Evolutionary conservation across 1,139 yeast genomes (phyloP).

Genomic region (Saccharomyces hybrid): DNA sequence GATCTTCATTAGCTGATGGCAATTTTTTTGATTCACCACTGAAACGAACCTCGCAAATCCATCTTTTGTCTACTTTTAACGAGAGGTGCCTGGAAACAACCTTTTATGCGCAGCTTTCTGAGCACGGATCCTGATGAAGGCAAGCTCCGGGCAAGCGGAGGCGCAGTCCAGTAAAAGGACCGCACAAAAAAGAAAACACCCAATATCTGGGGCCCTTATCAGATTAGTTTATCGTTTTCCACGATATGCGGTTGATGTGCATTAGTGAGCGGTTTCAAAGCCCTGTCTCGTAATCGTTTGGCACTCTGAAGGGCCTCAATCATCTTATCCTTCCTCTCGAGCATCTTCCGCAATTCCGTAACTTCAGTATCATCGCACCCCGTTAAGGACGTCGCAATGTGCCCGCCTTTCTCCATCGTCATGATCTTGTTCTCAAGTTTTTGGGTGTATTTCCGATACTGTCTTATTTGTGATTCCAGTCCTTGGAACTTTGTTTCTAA

Average conservation of each 20-base stretch:
- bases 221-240: not conserved
- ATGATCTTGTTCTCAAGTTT: conserved; percentile 16
- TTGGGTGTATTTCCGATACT: conserved; percentile 17
- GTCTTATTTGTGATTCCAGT: conserved; percentile 22
- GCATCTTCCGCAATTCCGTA: conserved; percentile 50
- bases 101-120: not conserved
- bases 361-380: conserved; percentile 35
- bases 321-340: conserved; percentile 68
- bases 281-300: conserved; percentile 42
- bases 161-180: not conserved
- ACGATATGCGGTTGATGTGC: not conserved
- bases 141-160: not conserved
- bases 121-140: not conserved
- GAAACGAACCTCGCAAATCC: not conserved
- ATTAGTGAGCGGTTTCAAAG: conserved; percentile 11
- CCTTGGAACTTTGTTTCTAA: conserved; percentile 25
- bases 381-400: not conserved
- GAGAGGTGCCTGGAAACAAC: not conserved
- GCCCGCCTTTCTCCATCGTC: conserved; percentile 3
- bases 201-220: not conserved
- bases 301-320: conserved; percentile 66
- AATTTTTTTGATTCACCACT: not conserved
- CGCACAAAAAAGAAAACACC: not conserved
- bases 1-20: not conserved
- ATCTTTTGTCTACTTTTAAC: not conserved